A percentile compares a stretch with the other conserved stretches of the same genome.
Conservation (phyloP, 176 grass and related monocot genomes). For the Eremochloa ophiuroides region DNA sequence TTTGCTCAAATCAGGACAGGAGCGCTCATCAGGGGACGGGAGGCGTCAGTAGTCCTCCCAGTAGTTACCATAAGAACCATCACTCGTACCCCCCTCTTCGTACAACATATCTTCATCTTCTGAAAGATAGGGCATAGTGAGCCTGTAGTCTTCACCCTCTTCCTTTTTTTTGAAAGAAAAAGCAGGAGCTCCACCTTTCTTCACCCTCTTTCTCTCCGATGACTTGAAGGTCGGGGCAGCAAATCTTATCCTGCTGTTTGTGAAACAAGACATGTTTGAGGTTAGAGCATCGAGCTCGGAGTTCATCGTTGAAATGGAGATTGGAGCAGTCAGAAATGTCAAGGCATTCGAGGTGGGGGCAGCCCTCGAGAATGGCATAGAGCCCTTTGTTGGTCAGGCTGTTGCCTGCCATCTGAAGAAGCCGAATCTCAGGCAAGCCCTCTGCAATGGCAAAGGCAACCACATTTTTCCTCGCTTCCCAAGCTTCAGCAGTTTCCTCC, state of each 20-base stretch:
- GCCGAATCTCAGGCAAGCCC: slow-evolving; percentile 16
- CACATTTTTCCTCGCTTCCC: slow-evolving; percentile 24
- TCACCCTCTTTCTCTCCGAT: no score
- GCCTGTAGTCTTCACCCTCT: neutral
- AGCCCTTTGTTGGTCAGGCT: slow-evolving; percentile 4
- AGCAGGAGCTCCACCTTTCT: no score
- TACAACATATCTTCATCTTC: neutral
- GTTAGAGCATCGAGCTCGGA: slow-evolving; percentile 17
- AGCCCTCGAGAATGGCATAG: neutral
- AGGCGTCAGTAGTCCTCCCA: neutral
- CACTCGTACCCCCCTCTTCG: neutral
- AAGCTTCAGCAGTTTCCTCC: neutral
- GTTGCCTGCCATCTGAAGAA: slow-evolving; percentile 32
- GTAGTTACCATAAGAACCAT: neutral
- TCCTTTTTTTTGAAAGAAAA: no score
- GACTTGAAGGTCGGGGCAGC: slow-evolving; percentile 3
- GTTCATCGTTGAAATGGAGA: slow-evolving; percentile 15
- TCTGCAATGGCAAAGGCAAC: slow-evolving; percentile 44
- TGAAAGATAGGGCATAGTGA: neutral
- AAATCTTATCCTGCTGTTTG: neutral
- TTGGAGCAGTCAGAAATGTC: slow-evolving; percentile 5
- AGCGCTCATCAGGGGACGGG: neutral
- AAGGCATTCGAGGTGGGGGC: neutral
- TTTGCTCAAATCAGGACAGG: neutral
- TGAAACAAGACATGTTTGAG: slow-evolving; percentile 30